These are phyloP conservation scores for Penicillium sp. DNA, from an alignment of 2,329 filamentous ascomycete genomes.

Conservation along the genomic window DNA sequence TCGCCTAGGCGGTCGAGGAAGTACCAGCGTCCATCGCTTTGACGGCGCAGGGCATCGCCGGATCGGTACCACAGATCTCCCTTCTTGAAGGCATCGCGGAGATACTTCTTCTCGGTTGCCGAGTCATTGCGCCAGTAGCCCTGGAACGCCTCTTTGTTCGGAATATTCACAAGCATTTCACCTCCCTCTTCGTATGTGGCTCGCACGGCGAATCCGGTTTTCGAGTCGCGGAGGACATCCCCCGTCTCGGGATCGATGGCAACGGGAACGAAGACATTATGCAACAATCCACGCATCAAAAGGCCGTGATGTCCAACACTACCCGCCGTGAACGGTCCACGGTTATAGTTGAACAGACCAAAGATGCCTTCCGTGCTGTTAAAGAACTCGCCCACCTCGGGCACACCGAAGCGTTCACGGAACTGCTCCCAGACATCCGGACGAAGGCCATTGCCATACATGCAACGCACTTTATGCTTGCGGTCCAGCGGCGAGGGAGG, in stretches of 20 bases:
- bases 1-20: slow-evolving; percentile 72
- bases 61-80: slow-evolving; percentile 70
- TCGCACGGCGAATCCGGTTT: slow-evolving; percentile 67
- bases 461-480: slow-evolving; percentile 48
- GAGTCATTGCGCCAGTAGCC: slow-evolving; percentile 71
- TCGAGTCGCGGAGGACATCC: slow-evolving; percentile 65
- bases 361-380: slow-evolving; percentile 75
- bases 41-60: slow-evolving; percentile 66
- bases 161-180: slow-evolving; percentile 71
- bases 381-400: slow-evolving; percentile 72
- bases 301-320: slow-evolving; percentile 72
- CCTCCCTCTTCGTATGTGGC: slow-evolving; percentile 68
- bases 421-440: slow-evolving; percentile 55
- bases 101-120: slow-evolving; percentile 68
- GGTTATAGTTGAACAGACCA: slow-evolving; percentile 60
- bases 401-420: slow-evolving; percentile 55
- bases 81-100: slow-evolving; percentile 64
- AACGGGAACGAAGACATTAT: slow-evolving; percentile 65
- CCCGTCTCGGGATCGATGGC: slow-evolving; percentile 69
- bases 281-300: slow-evolving; percentile 56
- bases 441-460: slow-evolving; percentile 53
- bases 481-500: slow-evolving; percentile 54
- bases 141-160: slow-evolving; percentile 60
- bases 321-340: slow-evolving; percentile 63
- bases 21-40: slow-evolving; percentile 66